Evolutionary conservation across 2,329 filamentous ascomycete species (phyloP).

Genomic region (Xylariaceae sp.): DNA sequence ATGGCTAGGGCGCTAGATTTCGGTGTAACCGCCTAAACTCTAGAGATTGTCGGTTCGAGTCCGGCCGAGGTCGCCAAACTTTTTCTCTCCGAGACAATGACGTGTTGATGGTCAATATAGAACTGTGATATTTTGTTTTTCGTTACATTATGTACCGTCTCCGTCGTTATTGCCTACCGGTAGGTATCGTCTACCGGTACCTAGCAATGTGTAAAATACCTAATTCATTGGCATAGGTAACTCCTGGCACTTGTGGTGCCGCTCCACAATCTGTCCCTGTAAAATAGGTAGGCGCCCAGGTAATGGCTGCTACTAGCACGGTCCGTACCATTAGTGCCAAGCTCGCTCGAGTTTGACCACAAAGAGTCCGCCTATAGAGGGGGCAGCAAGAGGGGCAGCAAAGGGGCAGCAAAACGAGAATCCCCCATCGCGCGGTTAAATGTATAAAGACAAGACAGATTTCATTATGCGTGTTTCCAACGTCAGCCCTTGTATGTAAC

Average conservation of each 20-base stretch:
- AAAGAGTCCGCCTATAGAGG: background rate
- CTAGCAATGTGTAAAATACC: too few species aligned
- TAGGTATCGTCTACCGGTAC: too few species aligned
- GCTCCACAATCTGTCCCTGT: too few species aligned
- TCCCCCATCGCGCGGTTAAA: background rate
- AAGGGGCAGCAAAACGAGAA: background rate
- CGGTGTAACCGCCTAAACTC: background rate
- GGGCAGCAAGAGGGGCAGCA: too few species aligned
- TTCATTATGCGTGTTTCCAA: conserved; percentile 9
- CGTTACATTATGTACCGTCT: too few species aligned
- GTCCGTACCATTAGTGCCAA: background rate
- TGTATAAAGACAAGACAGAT: background rate
- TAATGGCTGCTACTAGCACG: background rate
- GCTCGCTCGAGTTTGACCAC: background rate
- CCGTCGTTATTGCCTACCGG: too few species aligned
- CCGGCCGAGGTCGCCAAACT: conserved; percentile 1
- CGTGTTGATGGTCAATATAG: too few species aligned
- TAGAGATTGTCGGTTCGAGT: conserved; percentile 4
- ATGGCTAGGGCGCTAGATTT: conserved; percentile 3
- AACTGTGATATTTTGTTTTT: too few species aligned
- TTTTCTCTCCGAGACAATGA: too few species aligned
- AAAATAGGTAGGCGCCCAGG: too few species aligned
- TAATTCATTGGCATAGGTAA: too few species aligned
- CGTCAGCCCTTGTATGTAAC: conserved; percentile 2
- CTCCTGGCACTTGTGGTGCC: too few species aligned